A percentile compares a stretch with the other conserved stretches of the same genome.
phyloP scores from a whole-genome alignment of 2,329 filamentous ascomycete species.

The Alternaria longipes region DNA sequence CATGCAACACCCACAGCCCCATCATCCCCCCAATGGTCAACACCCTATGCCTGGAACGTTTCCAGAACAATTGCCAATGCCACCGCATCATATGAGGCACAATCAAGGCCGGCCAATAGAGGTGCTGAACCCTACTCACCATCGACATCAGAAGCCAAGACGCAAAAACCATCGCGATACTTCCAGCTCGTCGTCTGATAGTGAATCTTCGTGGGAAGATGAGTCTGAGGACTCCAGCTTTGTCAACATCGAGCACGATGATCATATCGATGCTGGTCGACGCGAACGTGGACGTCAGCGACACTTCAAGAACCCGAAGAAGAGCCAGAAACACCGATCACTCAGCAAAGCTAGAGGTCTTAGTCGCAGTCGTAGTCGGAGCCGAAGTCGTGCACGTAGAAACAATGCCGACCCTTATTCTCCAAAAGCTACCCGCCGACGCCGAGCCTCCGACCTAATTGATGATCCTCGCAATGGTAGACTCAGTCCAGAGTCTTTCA shows the following conservation, averaged over 20 bases:
- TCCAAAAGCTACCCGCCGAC: conserved; percentile 21
- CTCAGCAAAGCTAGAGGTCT: conserved; percentile 21
- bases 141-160: conserved; percentile 29
- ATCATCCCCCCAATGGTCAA: neutral
- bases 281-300: conserved; percentile 26
- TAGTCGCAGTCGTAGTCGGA: conserved; percentile 19
- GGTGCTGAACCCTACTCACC: conserved; percentile 13
- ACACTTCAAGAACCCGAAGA: conserved; percentile 19
- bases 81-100: conserved; percentile 15
- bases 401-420: conserved; percentile 15
- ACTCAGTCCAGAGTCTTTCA: conserved; percentile 25
- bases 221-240: conserved; percentile 24
- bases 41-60: conserved; percentile 29
- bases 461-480: conserved; percentile 30
- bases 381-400: conserved; percentile 16
- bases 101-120: conserved; percentile 17
- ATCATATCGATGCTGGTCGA: conserved; percentile 25
- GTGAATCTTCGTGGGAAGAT: conserved; percentile 24
- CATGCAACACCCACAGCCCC: conserved; percentile 18
- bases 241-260: conserved; percentile 31
- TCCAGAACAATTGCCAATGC: conserved; percentile 17
- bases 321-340: conserved; percentile 19
- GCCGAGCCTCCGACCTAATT: conserved; percentile 20
- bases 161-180: conserved; percentile 17
- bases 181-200: conserved; percentile 25